A percentile compares a stretch with the other conserved stretches of the same genome.
These are phyloP conservation scores for Rhizopogon roseolus DNA, from an alignment of 768 basidiomycete species.

Conservation along the genomic window DNA sequence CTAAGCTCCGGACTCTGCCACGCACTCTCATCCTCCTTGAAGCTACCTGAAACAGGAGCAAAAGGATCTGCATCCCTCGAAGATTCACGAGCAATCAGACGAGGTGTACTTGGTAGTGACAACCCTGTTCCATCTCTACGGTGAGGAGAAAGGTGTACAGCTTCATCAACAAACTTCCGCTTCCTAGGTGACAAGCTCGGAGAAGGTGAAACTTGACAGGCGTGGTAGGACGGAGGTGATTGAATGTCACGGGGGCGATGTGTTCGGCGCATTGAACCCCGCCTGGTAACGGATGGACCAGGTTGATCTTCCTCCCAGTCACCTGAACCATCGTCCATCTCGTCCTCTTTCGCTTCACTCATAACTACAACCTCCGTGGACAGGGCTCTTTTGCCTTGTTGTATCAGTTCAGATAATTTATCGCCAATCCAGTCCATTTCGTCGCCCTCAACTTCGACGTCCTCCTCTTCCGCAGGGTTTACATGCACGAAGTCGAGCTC, in stretches of 20 bases:
- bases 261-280: slow-evolving; percentile 18
- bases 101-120: slow-evolving; percentile 12
- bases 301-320: slow-evolving; percentile 69
- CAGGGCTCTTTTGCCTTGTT: slow-evolving; percentile 75
- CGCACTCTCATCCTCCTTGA: slow-evolving; percentile 40
- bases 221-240: slow-evolving; percentile 24
- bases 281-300: slow-evolving; percentile 20
- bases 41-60: slow-evolving; percentile 16
- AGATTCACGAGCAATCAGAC: slow-evolving; percentile 18
- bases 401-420: slow-evolving; percentile 63
- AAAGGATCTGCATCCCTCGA: slow-evolving; percentile 32
- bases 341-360: slow-evolving; percentile 70
- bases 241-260: slow-evolving; percentile 18
- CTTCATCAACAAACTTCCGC: slow-evolving; percentile 23
- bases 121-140: slow-evolving; percentile 11
- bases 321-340: slow-evolving; percentile 70
- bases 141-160: slow-evolving; percentile 17
- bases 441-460: slow-evolving; percentile 32
- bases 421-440: slow-evolving; percentile 85
- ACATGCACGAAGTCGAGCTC: slow-evolving; percentile 39
- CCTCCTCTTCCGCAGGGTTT: slow-evolving; percentile 29
- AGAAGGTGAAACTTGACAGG: slow-evolving; percentile 22
- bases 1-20: slow-evolving; percentile 66
- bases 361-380: slow-evolving; percentile 74
- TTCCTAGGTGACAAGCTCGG: slow-evolving; percentile 30